These are phyloP conservation scores for Oldenlandia corymbosa DNA, from an alignment of 257 asterid species.

Conservation along the genomic window DNA sequence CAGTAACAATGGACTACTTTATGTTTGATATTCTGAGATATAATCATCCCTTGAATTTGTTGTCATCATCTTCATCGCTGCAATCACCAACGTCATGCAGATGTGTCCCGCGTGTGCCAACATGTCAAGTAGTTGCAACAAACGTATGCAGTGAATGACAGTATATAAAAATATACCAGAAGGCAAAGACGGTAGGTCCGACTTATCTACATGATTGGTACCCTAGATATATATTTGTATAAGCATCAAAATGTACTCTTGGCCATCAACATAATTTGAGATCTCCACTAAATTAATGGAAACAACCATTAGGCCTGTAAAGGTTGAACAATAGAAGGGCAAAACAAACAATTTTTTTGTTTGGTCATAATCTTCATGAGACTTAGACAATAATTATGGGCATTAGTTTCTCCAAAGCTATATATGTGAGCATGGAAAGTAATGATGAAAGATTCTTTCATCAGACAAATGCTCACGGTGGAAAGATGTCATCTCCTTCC, in stretches of 20 bases:
- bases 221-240: no score
- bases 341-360: no score
- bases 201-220: background rate
- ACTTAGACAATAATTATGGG: no score
- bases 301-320: background rate
- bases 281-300: no score
- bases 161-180: background rate
- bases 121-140: background rate
- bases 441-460: no score
- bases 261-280: background rate
- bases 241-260: background rate
- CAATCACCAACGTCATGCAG: constrained; percentile 40
- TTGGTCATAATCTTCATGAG: no score
- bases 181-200: background rate
- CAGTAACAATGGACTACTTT: background rate
- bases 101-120: constrained; percentile 52
- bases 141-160: background rate
- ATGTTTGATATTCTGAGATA: background rate
- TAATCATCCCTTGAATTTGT: constrained; percentile 15
- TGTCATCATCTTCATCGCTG: constrained; percentile 21
- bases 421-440: no score
- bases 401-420: no score
- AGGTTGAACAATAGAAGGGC: background rate
- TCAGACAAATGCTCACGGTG: background rate
- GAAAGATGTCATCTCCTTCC: background rate